A percentile compares a stretch with the other conserved stretches of the same genome.
These are phyloP conservation scores for Colletotrichum tropicicola DNA, from an alignment of 2,329 filamentous ascomycete species.

Conservation along the genomic window DNA sequence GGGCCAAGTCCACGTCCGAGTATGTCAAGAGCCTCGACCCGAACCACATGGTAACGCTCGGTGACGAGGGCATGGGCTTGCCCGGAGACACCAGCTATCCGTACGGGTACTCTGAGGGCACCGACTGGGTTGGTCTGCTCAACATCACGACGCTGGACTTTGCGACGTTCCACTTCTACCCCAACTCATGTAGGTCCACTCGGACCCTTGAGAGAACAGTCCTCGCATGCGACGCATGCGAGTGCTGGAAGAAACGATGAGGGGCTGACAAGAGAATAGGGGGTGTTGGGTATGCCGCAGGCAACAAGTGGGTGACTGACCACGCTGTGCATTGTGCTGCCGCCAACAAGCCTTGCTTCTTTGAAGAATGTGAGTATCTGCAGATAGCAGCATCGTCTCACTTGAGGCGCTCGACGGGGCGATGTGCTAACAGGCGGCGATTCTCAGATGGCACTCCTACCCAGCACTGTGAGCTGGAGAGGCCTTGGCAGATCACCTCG, in stretches of 20 bases:
- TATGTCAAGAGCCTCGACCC: constrained; percentile 73
- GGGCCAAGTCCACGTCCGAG: constrained; percentile 64
- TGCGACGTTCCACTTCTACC: constrained; percentile 43
- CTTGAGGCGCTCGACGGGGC: background rate
- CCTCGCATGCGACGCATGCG: too few species aligned
- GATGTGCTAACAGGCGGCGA: background rate
- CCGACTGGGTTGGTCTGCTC: constrained; percentile 60
- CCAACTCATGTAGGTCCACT: constrained; percentile 37
- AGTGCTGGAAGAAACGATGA: background rate
- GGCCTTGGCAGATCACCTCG: constrained; percentile 52
- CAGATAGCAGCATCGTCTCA: background rate
- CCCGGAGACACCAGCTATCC: constrained; percentile 61
- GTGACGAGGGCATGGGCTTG: constrained; percentile 63
- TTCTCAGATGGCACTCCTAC: constrained; percentile 34
- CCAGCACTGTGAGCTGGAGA: constrained; percentile 51
- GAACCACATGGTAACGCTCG: constrained; percentile 70
- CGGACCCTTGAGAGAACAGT: background rate
- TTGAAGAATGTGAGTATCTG: constrained; percentile 45
- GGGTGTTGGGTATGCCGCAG: constrained; percentile 22
- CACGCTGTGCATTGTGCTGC: constrained; percentile 39
- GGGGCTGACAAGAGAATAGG: constrained; percentile 22
- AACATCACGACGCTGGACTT: constrained; percentile 62
- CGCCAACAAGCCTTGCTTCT: constrained; percentile 41
- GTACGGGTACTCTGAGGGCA: constrained; percentile 58
- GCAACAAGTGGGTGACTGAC: constrained; percentile 34